These are phyloP conservation scores for Fusarium sambucinum DNA, from an alignment of 2,329 filamentous ascomycete genomes.

Conservation along the genomic window DNA sequence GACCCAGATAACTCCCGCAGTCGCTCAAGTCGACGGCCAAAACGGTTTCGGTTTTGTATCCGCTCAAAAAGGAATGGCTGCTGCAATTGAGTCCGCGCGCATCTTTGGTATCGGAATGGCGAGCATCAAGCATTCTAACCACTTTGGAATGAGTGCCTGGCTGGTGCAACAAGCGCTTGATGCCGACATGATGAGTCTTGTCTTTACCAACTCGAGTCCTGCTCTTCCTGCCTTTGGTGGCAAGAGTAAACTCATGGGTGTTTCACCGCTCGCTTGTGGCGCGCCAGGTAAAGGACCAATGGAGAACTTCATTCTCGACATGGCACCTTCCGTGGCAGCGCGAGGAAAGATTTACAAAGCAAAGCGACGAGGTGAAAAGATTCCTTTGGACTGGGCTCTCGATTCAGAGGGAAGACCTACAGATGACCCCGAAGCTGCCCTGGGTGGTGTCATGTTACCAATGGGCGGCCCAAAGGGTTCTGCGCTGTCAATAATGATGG, in stretches of 20 bases:
- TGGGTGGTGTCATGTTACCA: slow-evolving; percentile 84
- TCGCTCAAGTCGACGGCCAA: slow-evolving; percentile 73
- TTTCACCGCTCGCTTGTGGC: slow-evolving; percentile 80
- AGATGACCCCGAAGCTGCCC: slow-evolving; percentile 76
- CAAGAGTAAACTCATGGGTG: slow-evolving; percentile 75
- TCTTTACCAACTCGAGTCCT: slow-evolving; percentile 79
- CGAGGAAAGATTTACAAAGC: slow-evolving; percentile 81
- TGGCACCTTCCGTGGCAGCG: slow-evolving; percentile 77
- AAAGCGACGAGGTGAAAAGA: slow-evolving; percentile 73
- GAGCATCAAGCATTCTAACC: slow-evolving; percentile 80
- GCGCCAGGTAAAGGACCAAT: slow-evolving; percentile 72
- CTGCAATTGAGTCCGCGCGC: slow-evolving; percentile 74
- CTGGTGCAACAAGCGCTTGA: slow-evolving; percentile 82
- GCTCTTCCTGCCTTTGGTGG: slow-evolving; percentile 80
- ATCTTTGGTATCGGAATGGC: slow-evolving; percentile 80
- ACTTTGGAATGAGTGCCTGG: slow-evolving; percentile 88
- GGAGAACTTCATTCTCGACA: slow-evolving; percentile 75
- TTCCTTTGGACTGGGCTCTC: slow-evolving; percentile 80
- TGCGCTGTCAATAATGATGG: slow-evolving; percentile 85
- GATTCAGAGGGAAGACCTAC: slow-evolving; percentile 77
- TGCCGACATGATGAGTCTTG: slow-evolving; percentile 75
- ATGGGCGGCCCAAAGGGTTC: slow-evolving; percentile 89
- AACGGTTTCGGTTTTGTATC: slow-evolving; percentile 84
- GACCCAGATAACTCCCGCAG: slow-evolving; percentile 74
- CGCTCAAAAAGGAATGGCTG: slow-evolving; percentile 73